Evolutionary conservation across 1,139 yeast genomes (phyloP), one percentile per base, ranked within the genome.

Genomic region (Geotrichum reessii): DNA sequence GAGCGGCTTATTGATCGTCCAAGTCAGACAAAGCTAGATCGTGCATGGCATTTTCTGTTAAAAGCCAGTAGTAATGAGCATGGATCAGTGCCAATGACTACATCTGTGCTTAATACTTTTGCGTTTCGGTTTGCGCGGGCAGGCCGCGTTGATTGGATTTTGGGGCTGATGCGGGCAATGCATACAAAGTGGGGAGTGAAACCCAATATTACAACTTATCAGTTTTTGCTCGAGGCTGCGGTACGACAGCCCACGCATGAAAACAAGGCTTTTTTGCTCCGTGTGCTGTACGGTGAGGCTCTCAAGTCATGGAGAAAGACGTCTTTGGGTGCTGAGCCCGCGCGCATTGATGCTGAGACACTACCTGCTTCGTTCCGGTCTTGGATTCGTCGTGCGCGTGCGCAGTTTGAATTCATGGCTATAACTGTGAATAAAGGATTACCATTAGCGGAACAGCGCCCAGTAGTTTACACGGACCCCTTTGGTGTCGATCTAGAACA

Each of bases 121-220:
- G 61, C 64, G 5, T 54, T 58, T 14, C 49, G 58, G 33, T 61
- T 66, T 58, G 66, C 65, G 1, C 27, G 52, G 1, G 54, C 58
- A 17, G 64, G 65, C 12, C 63, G 69, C 21, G 40, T 67, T 11
- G 69, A 68, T 55, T 64, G 68, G 68, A 63, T 65, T 56, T 25
- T 67, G 9, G 70, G 70, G 11, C 59, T 66, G 1, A 52, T 61
- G 48, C 61, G 59, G 24, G 63, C 61, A n/a, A 58, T 67, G 61
- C 44, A 33, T 4, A 37, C 50, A 1, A 44, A 54, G 33, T 67
- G 67, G 67, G 51, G 56, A 2, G 61, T 63, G 2, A n/a, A 55
- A 2, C 65, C 67, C 3, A 61, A 59, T 47, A 50, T 61, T 3
- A 37, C 47, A 4, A 63, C 69, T 2, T 68, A 60, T 53, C 52